Conservation (phyloP, 495 filamentous ascomycete genomes). For the Pyrenula massariospora region DNA sequence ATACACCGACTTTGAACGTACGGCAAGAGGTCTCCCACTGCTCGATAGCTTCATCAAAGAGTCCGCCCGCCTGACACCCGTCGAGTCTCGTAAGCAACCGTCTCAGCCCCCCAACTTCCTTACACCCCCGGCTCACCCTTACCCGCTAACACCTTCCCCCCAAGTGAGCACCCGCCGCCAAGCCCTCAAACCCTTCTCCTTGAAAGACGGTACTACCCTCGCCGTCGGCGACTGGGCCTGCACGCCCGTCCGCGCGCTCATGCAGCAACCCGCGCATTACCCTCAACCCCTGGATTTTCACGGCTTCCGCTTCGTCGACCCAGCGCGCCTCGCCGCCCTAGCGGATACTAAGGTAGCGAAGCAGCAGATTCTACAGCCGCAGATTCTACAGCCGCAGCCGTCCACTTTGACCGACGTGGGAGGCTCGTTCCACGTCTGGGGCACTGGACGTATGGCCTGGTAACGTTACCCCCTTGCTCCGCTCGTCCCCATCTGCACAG, state of each 20-base stretch:
- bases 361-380: neutral
- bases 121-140: too few relatives aligned
- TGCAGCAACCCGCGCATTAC: conserved; percentile 6
- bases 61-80: conserved; percentile 17
- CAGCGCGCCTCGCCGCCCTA: too few relatives aligned
- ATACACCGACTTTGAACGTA: neutral
- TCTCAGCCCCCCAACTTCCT: neutral
- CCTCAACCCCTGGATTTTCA: conserved; percentile 9
- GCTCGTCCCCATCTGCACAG: too few relatives aligned
- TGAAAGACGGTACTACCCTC: conserved; percentile 16
- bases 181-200: conserved; percentile 11
- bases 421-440: neutral
- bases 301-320: conserved; percentile 1
- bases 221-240: conserved; percentile 14
- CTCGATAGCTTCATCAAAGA: conserved; percentile 27
- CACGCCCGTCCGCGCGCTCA: conserved; percentile 10
- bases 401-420: neutral
- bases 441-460: too few relatives aligned
- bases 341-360: too few relatives aligned
- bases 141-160: neutral
- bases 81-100: too few relatives aligned
- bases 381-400: neutral
- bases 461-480: too few relatives aligned
- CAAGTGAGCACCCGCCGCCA: conserved; percentile 12
- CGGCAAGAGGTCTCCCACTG: conserved; percentile 8